Evolutionary conservation across 2,329 filamentous ascomycete species (phyloP), one percentile per base, ranked within the genome.

Genomic region (Ceratocystis eucalypticola): DNA sequence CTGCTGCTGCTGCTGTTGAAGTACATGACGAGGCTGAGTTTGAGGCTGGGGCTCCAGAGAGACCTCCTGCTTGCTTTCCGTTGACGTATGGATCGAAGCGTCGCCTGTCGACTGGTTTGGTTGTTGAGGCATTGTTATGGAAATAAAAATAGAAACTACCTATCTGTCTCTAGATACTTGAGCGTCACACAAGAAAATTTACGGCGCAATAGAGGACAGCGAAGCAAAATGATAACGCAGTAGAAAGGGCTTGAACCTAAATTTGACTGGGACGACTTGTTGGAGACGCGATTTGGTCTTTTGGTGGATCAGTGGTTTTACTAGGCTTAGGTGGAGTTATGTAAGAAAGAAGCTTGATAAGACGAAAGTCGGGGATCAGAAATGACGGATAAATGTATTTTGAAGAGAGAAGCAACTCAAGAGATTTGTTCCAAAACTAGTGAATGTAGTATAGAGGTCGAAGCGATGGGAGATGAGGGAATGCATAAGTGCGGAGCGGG

Each of bases 81-180:
- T n/a, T 28, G 48, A 17, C 5, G 62, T 41, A 15, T 41, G 12
- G 37, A 41, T 33, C 17, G 30, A 22, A 10, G 46, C 46, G 15
- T 64, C n/a, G 33, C 25, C 61, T 48, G 62, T 37, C 48, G 61
- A 8, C 15, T 45, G 12, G 44, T n/a, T 15, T 3, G 37, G 25
- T 65, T 55, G 25, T 28, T 33, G 22, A 22, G 64, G 25, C 53
- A 46, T 61, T 67, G 50, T 15, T 37, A 10, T 41, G 53, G 53
- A 41, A 62, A n/a, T 46, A 64, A 45, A 53, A 33, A 46, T 44
- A 62, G 66, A 57, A 55, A 45, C n/a, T 68, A 57, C 33, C 50
- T 22, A 45, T 53, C 53, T 22, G 33, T n/a, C 37, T 41, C 44
- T 53, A 17, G 59, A 50, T 44, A 37, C 55, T 41, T 37, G 28